Evolutionary conservation across 306 rosid species (phyloP).

Genomic region (Cucumis hystrix): DNA sequence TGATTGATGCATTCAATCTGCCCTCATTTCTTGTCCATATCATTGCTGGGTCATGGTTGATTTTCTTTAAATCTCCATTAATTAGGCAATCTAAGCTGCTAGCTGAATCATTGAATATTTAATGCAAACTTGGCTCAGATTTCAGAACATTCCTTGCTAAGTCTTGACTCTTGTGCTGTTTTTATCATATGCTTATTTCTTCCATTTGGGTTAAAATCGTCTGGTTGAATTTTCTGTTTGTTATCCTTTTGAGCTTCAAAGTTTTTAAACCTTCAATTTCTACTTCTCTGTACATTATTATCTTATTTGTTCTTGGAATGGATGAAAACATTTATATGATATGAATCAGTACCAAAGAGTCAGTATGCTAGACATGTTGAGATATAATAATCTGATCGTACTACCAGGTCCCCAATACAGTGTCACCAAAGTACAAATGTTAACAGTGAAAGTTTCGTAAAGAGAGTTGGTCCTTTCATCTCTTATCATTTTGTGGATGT

Average conservation of each 20-base stretch:
- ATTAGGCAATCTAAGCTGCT: neutral
- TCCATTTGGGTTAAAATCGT: neutral
- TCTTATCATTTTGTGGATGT: constrained; percentile 7
- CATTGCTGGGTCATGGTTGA: neutral
- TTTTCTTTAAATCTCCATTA: neutral
- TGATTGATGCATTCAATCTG: neutral
- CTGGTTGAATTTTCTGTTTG: constrained; percentile 5
- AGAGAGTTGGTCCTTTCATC: neutral
- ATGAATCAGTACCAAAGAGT: neutral
- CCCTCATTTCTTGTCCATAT: neutral
- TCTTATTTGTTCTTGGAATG: neutral
- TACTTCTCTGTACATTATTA: neutral
- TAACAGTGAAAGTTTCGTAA: neutral
- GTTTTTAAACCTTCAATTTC: neutral
- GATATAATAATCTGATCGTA: neutral
- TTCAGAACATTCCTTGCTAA: neutral
- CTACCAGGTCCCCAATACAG: neutral
- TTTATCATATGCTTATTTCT: neutral
- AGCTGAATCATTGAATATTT: neutral
- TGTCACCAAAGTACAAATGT: neutral
- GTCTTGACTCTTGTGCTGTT: neutral
- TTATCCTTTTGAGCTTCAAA: neutral
- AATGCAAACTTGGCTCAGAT: neutral
- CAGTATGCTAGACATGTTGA: neutral
- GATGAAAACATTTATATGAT: neutral